Evolutionary conservation across 1,139 yeast species (phyloP).

Genomic region (Sugiyamaella grinbergsii): DNA sequence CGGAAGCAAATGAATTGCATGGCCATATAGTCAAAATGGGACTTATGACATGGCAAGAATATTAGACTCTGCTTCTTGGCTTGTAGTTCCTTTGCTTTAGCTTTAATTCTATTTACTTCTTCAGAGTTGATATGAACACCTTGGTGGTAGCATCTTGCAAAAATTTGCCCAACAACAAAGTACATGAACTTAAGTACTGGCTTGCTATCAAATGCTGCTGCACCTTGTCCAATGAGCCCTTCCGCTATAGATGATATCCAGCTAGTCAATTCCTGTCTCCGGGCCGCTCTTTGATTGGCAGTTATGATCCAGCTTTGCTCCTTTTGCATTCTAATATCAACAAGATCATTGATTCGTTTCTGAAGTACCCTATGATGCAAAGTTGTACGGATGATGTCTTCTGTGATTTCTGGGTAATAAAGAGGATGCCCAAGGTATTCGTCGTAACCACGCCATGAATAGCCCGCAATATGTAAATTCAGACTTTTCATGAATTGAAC

Average conservation of each 20-base stretch:
- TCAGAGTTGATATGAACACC: conserved; percentile 46
- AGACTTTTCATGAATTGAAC: conserved; percentile 39
- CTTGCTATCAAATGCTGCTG: conserved; percentile 43
- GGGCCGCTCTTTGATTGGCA: conserved; percentile 31
- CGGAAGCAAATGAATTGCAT: conserved; percentile 60
- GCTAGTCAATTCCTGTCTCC: conserved; percentile 35
- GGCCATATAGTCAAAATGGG: conserved; percentile 66
- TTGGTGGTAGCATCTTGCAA: conserved; percentile 47
- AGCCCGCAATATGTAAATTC: conserved; percentile 41
- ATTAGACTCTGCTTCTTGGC: conserved; percentile 44
- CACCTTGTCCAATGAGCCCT: conserved; percentile 40
- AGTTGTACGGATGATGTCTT: conserved; percentile 37
- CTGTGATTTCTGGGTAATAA: conserved; percentile 42
- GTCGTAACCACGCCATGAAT: conserved; percentile 45
- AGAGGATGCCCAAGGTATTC: conserved; percentile 44
- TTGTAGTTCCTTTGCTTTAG: conserved; percentile 42
- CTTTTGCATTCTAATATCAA: conserved; percentile 38
- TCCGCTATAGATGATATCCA: conserved; percentile 41
- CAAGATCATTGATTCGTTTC: conserved; percentile 39
- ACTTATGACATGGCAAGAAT: conserved; percentile 57
- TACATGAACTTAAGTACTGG: conserved; percentile 41
- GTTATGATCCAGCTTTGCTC: conserved; percentile 34
- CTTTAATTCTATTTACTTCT: conserved; percentile 42
- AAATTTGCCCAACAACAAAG: conserved; percentile 45
- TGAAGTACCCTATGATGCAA: conserved; percentile 39